Base-by-base conservation (phyloP, 2,329 filamentous ascomycete genomes). In the Gaeumannomyces sp. region DNA sequence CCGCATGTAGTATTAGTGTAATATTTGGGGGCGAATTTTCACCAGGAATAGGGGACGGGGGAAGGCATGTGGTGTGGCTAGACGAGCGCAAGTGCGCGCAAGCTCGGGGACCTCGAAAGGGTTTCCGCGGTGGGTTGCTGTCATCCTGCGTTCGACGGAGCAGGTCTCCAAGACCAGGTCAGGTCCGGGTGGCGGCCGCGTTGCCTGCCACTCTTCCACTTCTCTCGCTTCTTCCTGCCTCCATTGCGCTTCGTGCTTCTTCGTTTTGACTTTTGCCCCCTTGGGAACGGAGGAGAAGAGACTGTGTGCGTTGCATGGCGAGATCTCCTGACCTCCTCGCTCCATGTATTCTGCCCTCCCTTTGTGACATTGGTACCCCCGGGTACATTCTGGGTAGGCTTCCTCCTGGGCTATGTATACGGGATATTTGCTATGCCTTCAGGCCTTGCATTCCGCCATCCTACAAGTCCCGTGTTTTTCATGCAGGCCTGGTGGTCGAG, bases 1-100 rank as follows among this genome's bases (percentile, higher is more conserved):
- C 45, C 45, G 45, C 45, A 53, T 45, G 45, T n/a, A n/a, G 45
- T 45, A 45, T 53, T 53, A 53, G 45, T 53, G 45, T 53, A 53
- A 53, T 53, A 22, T 53, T 53, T 53, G 45, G 22, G 45, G 45
- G 45, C 45, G 45, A 53, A 53, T n/a, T 50, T 50, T 22, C 38
- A 19, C 16, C 16, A 7, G 16, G 38, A 53, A 53, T 35, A 53
- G 7, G 19, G 10, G 45, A 53, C 2, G 22, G 13, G 22, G 1
- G 45, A 3, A 11, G 45, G 45, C 45, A 53, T 53, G 45, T 53
- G 45, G 45, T 50, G 45, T n/a, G 45, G 45, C 45, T n/a, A 50
- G 8, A 53, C 19, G 19, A 53, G 45, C 19, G 45, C 38, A 45
- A 19, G 38, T 45, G 38, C 38, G 38, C 38, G 16, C 4, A 45